Evolutionary conservation across 2,329 filamentous ascomycete species (phyloP), one percentile per base, ranked within the genome.

Genomic region (Hansfordia pulvinata): DNA sequence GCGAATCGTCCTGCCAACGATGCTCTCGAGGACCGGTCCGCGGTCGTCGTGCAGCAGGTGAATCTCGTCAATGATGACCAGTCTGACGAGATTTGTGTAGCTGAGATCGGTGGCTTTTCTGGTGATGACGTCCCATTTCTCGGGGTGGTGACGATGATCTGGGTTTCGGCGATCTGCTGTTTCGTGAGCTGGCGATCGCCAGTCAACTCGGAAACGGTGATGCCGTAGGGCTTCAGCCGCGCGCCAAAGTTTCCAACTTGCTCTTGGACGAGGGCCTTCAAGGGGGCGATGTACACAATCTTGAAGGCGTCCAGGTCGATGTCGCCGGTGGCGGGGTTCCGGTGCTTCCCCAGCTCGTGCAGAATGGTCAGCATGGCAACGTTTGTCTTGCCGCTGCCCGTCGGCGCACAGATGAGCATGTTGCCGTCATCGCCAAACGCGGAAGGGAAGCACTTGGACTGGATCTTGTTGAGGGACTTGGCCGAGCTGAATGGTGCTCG

Each of bases 91-190:
- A 42, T 92, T 93, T 10, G 86, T 98, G 54, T 98, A 98, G 42
- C 85, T 93, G 29, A 90, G 72, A 49, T 98, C 92, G 2, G 88
- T 94, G 6, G 88, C 86, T 54, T 98, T 98, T 54, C 92, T 75
- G 5, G 92, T 98, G 41, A 98, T 94, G 39, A 98, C 88, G 54
- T 98, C 90, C 81, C 85, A 98, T 58, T 98, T 98, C 54, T 98
- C 90, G 90, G 90, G 0, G 90, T 98, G 1, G 90, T 98, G 32
- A 98, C 86, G 41, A 98, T 98, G 40, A 98, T 77, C 50, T 98
- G 88, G 1, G 90, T 98, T 44, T 98, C 90, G 2, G 88, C 75
- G 36, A 98, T 96, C 61, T 98, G 90, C 52, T 93, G 85, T 56
- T 98, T 98, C 12, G 88, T 98, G 47, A 98, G 77, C 55, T 96